Base-by-base conservation (phyloP, 2,329 filamentous ascomycete species). In the Zelopaecilomyces penicillatus region DNA sequence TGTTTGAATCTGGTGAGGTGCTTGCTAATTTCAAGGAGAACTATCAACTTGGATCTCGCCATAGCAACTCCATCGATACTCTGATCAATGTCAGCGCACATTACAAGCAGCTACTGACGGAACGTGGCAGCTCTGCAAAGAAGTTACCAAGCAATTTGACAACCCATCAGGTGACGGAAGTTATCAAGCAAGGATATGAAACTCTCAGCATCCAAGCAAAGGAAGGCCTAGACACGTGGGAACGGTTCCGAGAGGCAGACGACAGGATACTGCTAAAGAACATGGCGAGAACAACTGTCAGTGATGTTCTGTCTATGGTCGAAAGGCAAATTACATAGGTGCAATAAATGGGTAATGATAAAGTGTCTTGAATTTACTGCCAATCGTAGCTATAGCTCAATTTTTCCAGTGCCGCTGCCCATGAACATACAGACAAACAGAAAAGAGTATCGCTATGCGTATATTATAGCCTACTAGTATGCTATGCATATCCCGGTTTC, bases 151-250 rank as follows among this genome's bases (percentile, higher is more conserved):
- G 80, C 56, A 80, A 85, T 53, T 68, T 96, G 48, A 95, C 87
- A 47, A 89, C 85, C 33, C 74, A 80, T 41, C 86, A 96, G 61
- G 89, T 98, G 34, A 83, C 84, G 36, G 84, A 86, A 52, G 86
- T 96, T 29, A 97, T 98, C 64, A 95, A 95, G 68, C 85, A 94
- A 63, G 93, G 93, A 0, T 97, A 97, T 59, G 91, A 97, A 64
- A 95, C 90, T 32, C 66, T 98, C 56, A 91, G 85, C 51, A 94
- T 98, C 44, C 87, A 94, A 65, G 82, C 87, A 0, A 88, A 83
- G 57, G 90, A 95, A 59, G 90, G 87, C 0, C 63, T 95, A 53
- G 90, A 91, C 61, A 80, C 82, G 33, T 95, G 88, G 87, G 86
- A 88, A 52, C 79, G 75, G 59, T 97, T 87, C 63, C 74, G 91